Conservation (phyloP, 2,329 filamentous ascomycete genomes). For the Bipolaris bicolor region DNA sequence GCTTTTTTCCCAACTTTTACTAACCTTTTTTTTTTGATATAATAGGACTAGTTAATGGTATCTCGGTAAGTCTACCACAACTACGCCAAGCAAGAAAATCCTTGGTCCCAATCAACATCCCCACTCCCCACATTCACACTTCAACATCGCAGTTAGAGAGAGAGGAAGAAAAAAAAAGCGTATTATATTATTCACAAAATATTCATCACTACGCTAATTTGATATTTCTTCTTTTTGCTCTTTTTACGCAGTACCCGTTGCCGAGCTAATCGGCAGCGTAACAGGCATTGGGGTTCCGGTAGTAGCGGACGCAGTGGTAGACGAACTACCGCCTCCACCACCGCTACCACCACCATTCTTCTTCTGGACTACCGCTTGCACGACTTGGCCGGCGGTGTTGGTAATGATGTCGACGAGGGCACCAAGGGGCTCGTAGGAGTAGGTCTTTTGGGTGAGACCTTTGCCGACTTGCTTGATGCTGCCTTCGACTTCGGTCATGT, state of each 20-base stretch:
- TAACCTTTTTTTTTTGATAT: not conserved
- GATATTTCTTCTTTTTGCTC: too few relatives aligned
- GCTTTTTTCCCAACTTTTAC: not conserved
- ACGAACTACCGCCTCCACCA: slow-evolving; percentile 14
- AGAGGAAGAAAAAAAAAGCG: not conserved
- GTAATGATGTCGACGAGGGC: slow-evolving; percentile 63
- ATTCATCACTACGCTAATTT: slow-evolving; percentile 2
- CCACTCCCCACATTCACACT: not conserved
- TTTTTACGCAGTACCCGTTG: slow-evolving; percentile 23
- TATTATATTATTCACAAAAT: slow-evolving; percentile 17
- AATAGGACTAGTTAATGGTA: not conserved
- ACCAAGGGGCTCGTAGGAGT: slow-evolving; percentile 57
- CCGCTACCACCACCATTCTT: slow-evolving; percentile 30
- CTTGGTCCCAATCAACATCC: not conserved
- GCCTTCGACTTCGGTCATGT: slow-evolving; percentile 62
- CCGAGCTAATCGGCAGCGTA: slow-evolving; percentile 36
- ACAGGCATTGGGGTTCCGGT: slow-evolving; percentile 39
- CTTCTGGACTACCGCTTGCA: slow-evolving; percentile 56
- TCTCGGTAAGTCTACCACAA: too few relatives aligned
- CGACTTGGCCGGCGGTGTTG: slow-evolving; percentile 62
- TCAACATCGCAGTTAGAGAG: too few relatives aligned
- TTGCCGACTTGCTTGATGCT: slow-evolving; percentile 45
- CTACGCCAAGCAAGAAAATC: not conserved
- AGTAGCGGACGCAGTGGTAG: slow-evolving; percentile 25
- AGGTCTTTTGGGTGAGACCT: slow-evolving; percentile 59